A percentile compares a stretch with the other conserved stretches of the same genome.
These are phyloP conservation scores for Inonotus hispidus DNA, from an alignment of 1,284 basidiomycete genomes.

Conservation along the genomic window DNA sequence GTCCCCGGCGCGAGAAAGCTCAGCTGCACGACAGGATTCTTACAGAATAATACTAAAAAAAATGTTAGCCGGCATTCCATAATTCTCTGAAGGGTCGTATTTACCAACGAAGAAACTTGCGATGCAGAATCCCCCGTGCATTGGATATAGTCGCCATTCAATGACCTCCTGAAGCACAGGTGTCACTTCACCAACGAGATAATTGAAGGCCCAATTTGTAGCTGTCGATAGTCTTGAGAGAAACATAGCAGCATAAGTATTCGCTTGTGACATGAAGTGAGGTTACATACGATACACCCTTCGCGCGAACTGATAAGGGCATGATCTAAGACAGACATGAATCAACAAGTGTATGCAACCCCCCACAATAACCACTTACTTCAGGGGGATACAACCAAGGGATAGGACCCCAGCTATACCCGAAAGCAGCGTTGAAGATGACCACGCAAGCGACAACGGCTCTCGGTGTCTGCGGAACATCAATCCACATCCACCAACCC, in stretches of 20 bases:
- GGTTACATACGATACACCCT: constrained; percentile 68
- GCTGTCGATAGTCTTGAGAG: constrained; percentile 13
- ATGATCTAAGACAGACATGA: constrained; percentile 60
- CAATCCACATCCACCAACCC: constrained; percentile 92
- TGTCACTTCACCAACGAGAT: constrained; percentile 85
- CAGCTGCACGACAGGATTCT: neutral
- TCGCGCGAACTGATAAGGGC: constrained; percentile 84
- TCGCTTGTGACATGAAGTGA: neutral
- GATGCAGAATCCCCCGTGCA: constrained; percentile 93
- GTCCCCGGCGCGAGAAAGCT: constrained; percentile 3
- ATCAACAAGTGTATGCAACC: neutral
- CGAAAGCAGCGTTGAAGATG: constrained; percentile 92
- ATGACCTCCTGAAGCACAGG: constrained; percentile 89
- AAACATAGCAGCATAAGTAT: neutral
- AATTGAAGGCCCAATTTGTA: constrained; percentile 74
- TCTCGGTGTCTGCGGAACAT: constrained; percentile 78
- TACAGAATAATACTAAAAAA: constrained; percentile 12
- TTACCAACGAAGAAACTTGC: constrained; percentile 79
- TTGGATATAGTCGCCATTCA: constrained; percentile 89
- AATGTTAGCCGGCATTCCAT: neutral
- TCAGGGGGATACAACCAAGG: constrained; percentile 89
- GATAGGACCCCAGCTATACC: constrained; percentile 69
- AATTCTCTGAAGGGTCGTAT: constrained; percentile 38
- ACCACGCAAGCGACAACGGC: constrained; percentile 92
- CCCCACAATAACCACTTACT: constrained; percentile 33